A percentile compares a stretch with the other conserved stretches of the same genome.
Conservation (phyloP, 192 early-diverging fungal species). For the Lobulomyces angularis region DNA sequence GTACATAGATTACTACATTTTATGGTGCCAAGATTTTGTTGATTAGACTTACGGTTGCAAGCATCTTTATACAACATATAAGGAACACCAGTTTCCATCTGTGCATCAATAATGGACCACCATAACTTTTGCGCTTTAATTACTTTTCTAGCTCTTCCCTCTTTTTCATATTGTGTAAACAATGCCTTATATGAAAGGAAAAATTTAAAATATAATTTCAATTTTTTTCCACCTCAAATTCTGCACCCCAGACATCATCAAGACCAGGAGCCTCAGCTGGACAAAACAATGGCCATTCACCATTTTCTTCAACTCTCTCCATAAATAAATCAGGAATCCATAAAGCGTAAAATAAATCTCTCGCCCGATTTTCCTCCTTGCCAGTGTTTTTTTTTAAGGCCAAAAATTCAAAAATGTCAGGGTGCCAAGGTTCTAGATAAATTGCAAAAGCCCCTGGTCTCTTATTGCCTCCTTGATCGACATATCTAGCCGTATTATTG, state of each 20-base stretch:
- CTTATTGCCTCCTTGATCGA: constrained; percentile 99
- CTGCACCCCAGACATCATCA: constrained; percentile 82
- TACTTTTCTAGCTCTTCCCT: constrained; percentile 74
- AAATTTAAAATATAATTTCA: too few species aligned
- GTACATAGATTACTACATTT: constrained; percentile 98
- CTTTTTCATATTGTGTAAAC: constrained; percentile 70
- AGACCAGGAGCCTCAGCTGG: constrained; percentile 86
- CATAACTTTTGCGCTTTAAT: constrained; percentile 96
- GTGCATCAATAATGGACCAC: constrained; percentile 89
- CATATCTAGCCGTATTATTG: constrained; percentile 96
- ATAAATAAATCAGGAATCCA: constrained; percentile 98
- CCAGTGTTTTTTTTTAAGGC: constrained; percentile 96
- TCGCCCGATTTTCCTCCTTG: constrained; percentile 92
- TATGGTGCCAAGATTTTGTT: constrained; percentile 98
- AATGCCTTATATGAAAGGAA: constrained; percentile 37
- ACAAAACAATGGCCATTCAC: constrained; percentile 90
- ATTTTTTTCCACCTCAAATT: constrained; percentile 55
- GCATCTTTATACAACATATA: constrained; percentile 99
- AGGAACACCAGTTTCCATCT: constrained; percentile 94
- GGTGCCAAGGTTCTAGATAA: constrained; percentile 98
- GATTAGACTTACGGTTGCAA: constrained; percentile 98
- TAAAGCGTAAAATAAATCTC: constrained; percentile 92
- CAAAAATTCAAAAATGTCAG: constrained; percentile 91
- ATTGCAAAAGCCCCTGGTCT: constrained; percentile 95
- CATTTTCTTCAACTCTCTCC: constrained; percentile 87